Evolutionary conservation across 495 filamentous ascomycete genomes (phyloP).

Genomic region (Cenococcum geophilum): DNA sequence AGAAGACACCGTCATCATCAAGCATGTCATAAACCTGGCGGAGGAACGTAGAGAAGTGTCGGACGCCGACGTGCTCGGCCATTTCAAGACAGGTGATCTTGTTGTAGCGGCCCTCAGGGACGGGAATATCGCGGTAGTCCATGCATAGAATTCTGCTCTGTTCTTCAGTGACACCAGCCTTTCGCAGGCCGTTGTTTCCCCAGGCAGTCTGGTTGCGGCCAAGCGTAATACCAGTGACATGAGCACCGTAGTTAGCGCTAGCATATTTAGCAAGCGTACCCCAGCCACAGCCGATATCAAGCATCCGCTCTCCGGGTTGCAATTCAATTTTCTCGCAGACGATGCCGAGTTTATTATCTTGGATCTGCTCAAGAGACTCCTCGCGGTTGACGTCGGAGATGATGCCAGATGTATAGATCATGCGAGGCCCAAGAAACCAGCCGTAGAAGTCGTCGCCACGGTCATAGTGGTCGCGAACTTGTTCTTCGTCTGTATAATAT

Average conservation of each 20-base stretch:
- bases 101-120: slow-evolving; percentile 61
- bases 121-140: slow-evolving; percentile 78
- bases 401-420: slow-evolving; percentile 84
- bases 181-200: slow-evolving; percentile 69
- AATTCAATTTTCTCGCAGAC: slow-evolving; percentile 82
- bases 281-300: slow-evolving; percentile 87
- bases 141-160: slow-evolving; percentile 74
- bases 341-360: slow-evolving; percentile 81
- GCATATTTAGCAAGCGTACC: slow-evolving; percentile 78
- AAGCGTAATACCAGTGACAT: slow-evolving; percentile 73
- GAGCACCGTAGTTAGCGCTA: slow-evolving; percentile 68
- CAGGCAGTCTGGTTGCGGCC: slow-evolving; percentile 79
- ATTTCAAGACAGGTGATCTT: slow-evolving; percentile 89
- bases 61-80: slow-evolving; percentile 84
- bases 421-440: slow-evolving; percentile 85
- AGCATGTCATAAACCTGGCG: slow-evolving; percentile 78
- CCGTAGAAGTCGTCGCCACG: slow-evolving; percentile 83
- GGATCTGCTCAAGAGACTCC: slow-evolving; percentile 75
- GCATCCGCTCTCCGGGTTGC: slow-evolving; percentile 61
- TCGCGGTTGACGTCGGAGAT: slow-evolving; percentile 69
- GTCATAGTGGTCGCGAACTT: slow-evolving; percentile 83
- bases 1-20: slow-evolving; percentile 77
- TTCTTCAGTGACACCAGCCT: slow-evolving; percentile 59
- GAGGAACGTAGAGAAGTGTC: slow-evolving; percentile 61
- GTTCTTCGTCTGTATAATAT: slow-evolving; percentile 65